A percentile compares a stretch with the other conserved stretches of the same genome.
phyloP scores from a whole-genome alignment of 257 asterid species.

The Gentiana macrophylla region DNA sequence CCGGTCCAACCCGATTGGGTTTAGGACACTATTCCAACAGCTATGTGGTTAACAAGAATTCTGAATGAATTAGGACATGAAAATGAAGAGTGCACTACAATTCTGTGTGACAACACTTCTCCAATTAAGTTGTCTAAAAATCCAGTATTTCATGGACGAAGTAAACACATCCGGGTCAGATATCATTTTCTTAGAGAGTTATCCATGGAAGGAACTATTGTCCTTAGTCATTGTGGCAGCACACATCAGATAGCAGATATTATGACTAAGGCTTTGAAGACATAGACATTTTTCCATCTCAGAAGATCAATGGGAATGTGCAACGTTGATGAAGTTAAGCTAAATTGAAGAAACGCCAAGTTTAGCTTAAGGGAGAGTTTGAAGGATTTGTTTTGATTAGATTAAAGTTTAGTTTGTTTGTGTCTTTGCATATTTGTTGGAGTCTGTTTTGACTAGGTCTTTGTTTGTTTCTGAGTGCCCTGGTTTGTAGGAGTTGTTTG shows the following conservation, averaged over 20 bases:
- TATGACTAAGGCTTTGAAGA: not conserved
- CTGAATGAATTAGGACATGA: not conserved
- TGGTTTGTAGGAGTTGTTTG: too few relatives aligned
- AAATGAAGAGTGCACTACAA: too few relatives aligned
- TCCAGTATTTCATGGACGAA: too few relatives aligned
- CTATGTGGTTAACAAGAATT: not conserved
- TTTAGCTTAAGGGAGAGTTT: not conserved
- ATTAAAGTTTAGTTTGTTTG: too few relatives aligned
- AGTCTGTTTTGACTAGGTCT: too few relatives aligned
- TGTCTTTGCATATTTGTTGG: too few relatives aligned
- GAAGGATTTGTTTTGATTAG: too few relatives aligned
- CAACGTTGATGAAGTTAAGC: not conserved
- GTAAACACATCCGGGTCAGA: not conserved
- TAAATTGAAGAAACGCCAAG: not conserved
- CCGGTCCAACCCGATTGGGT: too few relatives aligned
- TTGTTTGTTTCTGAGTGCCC: too few relatives aligned
- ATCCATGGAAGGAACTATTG: not conserved
- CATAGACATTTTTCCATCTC: not conserved
- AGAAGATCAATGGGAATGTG: not conserved
- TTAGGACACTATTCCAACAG: too few relatives aligned
- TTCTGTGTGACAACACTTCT: too few relatives aligned
- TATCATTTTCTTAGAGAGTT: not conserved
- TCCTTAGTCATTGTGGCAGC: not conserved
- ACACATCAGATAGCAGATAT: not conserved
- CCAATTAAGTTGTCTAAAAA: too few relatives aligned